Evolutionary conservation across 768 basidiomycete species (phyloP).

Genomic region (Xanthoconium stramineum): DNA sequence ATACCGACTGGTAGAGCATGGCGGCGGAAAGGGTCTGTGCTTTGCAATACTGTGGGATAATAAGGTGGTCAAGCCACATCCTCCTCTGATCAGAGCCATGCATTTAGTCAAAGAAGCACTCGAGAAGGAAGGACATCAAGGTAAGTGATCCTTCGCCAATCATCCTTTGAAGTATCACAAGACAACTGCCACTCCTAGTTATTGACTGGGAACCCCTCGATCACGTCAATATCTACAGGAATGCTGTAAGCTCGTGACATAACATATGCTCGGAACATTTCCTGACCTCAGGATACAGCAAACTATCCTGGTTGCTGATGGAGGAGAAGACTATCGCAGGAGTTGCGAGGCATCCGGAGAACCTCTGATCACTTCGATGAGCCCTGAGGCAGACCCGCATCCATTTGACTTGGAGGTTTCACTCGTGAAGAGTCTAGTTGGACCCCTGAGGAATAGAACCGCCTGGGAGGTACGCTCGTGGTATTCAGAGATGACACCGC

Average conservation of each 20-base stretch:
- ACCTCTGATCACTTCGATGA: constrained; percentile 39
- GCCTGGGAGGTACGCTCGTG: constrained; percentile 40
- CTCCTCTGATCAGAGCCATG: constrained; percentile 63
- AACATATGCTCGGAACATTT: neutral
- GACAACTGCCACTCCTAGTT: constrained; percentile 30
- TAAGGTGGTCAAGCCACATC: constrained; percentile 54
- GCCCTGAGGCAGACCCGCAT: constrained; percentile 31
- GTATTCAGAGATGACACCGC: neutral
- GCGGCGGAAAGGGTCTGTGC: constrained; percentile 47
- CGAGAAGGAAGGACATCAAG: constrained; percentile 61
- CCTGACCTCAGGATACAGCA: constrained; percentile 25
- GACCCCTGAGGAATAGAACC: constrained; percentile 37
- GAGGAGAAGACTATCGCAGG: constrained; percentile 35
- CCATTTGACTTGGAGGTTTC: constrained; percentile 43
- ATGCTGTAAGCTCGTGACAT: constrained; percentile 21
- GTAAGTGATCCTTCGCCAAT: constrained; percentile 31
- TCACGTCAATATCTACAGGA: constrained; percentile 37
- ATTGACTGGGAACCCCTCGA: constrained; percentile 67
- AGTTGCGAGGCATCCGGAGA: constrained; percentile 41
- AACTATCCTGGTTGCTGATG: constrained; percentile 40
- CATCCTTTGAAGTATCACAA: constrained; percentile 1
- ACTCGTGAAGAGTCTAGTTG: constrained; percentile 44
- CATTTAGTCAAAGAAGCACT: constrained; percentile 57
- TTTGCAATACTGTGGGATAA: constrained; percentile 70
- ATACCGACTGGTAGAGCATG: constrained; percentile 60